Base-by-base conservation (phyloP, 768 basidiomycete genomes). In the Suillus ampliporus region DNA sequence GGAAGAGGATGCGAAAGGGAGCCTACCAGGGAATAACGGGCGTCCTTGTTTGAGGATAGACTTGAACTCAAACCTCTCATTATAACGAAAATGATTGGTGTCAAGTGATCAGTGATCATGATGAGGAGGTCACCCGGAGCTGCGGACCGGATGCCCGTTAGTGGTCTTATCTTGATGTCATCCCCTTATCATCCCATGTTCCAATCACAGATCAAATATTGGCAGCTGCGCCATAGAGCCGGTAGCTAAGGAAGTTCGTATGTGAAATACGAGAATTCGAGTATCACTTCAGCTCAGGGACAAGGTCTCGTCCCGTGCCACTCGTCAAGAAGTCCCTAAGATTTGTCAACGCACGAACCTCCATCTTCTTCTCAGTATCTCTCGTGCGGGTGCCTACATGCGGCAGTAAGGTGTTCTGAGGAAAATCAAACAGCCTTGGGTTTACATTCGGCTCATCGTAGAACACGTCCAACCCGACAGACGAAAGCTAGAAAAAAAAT, bases 381-480 rank as follows among this genome's bases (percentile, higher is more conserved):
- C 84, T 83, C 54, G 86, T 92, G 75, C 89, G 87, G 0, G 90
- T 90, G 13, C 94, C 94, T 86, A 94, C 89, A 73, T 95, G 94
- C 10, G 93, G 94, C 23, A 95, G 82, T 7, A 97, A 78, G 48
- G 90, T 89, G 63, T 91, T 86, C 67, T 92, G 86, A 28, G 88
- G 85, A 73, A 91, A 90, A 34, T 85, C 84, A 60, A 94, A 78
- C 31, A 95, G 78, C n/a, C 87, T 84, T 11, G 90, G 87, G 67
- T 92, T 89, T 57, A 92, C 86, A 61, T 84, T 77, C 2, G 92
- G 92, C 70, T 93, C 91, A 76, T 93, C 83, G n/a, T 91, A 90
- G 74, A 82, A 93, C 26, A 94, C 92, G 67, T 94, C 91, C 40
- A 94, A 78, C n/a, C 92, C 93, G 23, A 89, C 89, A 7, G 88